Conservation (phyloP, 2,329 filamentous ascomycete species). For the Colletotrichum chlorophyti region DNA sequence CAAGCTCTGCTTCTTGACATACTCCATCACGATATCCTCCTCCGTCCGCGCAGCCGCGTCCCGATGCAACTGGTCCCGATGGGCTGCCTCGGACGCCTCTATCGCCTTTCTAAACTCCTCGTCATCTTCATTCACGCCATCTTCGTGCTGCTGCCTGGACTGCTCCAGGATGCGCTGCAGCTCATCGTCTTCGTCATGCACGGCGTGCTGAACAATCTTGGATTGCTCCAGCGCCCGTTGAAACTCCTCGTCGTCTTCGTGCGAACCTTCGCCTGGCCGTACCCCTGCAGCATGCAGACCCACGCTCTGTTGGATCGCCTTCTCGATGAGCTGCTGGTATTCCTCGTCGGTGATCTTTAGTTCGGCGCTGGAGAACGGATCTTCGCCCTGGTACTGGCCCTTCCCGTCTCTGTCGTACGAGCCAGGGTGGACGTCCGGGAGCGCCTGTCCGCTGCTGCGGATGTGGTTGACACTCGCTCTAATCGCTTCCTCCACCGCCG, state of each 20-base stretch:
- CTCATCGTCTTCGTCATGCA: constrained; percentile 41
- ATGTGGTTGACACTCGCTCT: constrained; percentile 72
- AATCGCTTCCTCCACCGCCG: constrained; percentile 75
- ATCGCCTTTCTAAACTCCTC: constrained; percentile 55
- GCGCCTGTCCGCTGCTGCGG: constrained; percentile 33
- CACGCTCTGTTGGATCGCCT: constrained; percentile 62
- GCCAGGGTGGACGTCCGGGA: constrained; percentile 16
- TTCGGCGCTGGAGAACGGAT: constrained; percentile 24
- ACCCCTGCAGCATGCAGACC: constrained; percentile 31
- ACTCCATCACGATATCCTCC: constrained; percentile 78
- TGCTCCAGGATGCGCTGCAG: constrained; percentile 48
- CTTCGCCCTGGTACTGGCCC: constrained; percentile 26
- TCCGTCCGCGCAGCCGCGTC: constrained; percentile 59
- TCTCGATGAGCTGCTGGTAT: constrained; percentile 62
- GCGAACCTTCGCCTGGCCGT: constrained; percentile 31
- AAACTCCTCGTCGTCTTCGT: constrained; percentile 45
- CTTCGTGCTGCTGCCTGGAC: constrained; percentile 38
- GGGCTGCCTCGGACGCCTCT: constrained; percentile 52
- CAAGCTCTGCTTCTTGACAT: constrained; percentile 78
- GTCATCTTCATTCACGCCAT: constrained; percentile 42
- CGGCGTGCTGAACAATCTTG: constrained; percentile 28
- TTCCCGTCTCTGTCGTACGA: constrained; percentile 12
- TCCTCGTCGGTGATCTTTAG: constrained; percentile 62
- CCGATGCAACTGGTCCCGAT: constrained; percentile 50
- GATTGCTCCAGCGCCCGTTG: constrained; percentile 49